A percentile compares a stretch with the other conserved stretches of the same genome.
Conservation (phyloP, 2,329 filamentous ascomycete genomes). For the Pseudogymnoascus sp. region DNA sequence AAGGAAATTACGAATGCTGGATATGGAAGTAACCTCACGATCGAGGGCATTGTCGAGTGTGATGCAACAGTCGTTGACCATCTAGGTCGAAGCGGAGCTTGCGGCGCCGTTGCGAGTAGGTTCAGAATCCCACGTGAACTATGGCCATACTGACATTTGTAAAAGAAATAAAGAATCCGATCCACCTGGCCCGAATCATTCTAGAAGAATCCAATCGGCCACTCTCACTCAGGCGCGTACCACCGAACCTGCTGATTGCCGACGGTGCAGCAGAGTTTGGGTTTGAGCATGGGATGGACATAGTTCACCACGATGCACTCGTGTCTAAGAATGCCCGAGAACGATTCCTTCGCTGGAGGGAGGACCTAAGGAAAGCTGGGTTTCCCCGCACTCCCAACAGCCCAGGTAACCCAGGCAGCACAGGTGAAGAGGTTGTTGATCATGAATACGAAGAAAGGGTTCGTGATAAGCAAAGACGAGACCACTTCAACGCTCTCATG, state of each 20-base stretch:
- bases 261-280: constrained; percentile 84
- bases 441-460: constrained; percentile 24
- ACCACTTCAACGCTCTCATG: constrained; percentile 47
- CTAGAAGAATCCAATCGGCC: constrained; percentile 69
- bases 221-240: constrained; percentile 78
- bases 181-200: constrained; percentile 75
- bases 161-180: constrained; percentile 83
- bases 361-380: constrained; percentile 61
- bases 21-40: constrained; percentile 87
- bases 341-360: constrained; percentile 70
- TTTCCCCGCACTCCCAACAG: constrained; percentile 29
- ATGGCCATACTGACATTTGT: constrained; percentile 15
- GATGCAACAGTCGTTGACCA: constrained; percentile 93
- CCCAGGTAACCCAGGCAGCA: constrained; percentile 20
- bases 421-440: constrained; percentile 18
- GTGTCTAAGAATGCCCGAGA: constrained; percentile 74
- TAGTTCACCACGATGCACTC: constrained; percentile 66
- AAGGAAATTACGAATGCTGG: constrained; percentile 94
- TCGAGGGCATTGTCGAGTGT: constrained; percentile 86
- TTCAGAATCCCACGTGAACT: constrained; percentile 20
- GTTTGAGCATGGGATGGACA: constrained; percentile 63
- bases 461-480: constrained; percentile 27
- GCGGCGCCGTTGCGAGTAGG: constrained; percentile 83
- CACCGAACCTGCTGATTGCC: constrained; percentile 84
- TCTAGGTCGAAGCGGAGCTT: constrained; percentile 81